A percentile compares a stretch with the other conserved stretches of the same genome.
Conservation (phyloP, 192 early-diverging fungal species). For the Umbelopsis sp. region DNA sequence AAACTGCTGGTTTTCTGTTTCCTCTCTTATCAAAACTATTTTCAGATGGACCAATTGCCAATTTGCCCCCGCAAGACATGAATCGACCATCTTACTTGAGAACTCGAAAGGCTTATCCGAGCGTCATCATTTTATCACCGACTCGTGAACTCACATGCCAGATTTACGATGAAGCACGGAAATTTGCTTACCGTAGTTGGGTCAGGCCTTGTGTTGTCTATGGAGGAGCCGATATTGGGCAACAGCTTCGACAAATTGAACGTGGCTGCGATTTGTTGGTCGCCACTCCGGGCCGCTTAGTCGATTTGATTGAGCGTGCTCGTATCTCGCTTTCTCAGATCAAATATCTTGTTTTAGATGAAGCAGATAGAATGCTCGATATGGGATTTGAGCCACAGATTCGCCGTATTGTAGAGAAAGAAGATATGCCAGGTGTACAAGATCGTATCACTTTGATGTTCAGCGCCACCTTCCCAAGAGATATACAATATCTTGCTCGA, state of each 20-base stretch:
- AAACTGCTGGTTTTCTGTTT: constrained; percentile 97
- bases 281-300: constrained; percentile 95
- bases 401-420: constrained; percentile 82
- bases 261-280: constrained; percentile 93
- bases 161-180: constrained; percentile 89
- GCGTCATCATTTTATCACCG: constrained; percentile 86
- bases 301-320: constrained; percentile 89
- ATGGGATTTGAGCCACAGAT: constrained; percentile 94
- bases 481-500: constrained; percentile 85
- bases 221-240: constrained; percentile 91
- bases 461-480: constrained; percentile 89
- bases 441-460: constrained; percentile 95
- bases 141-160: constrained; percentile 96
- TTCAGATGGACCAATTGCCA: constrained; percentile 66
- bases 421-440: constrained; percentile 75
- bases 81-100: constrained; percentile 50
- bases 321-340: constrained; percentile 78
- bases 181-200: constrained; percentile 89
- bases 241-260: constrained; percentile 86
- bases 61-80: constrained; percentile 13
- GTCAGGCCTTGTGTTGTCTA: constrained; percentile 92
- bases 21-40: constrained; percentile 93
- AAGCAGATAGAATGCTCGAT: constrained; percentile 98
- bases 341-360: constrained; percentile 88
- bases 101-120: constrained; percentile 72